Conservation (phyloP, 2,329 filamentous ascomycete genomes). For the Celoporthe dispersa region DNA sequence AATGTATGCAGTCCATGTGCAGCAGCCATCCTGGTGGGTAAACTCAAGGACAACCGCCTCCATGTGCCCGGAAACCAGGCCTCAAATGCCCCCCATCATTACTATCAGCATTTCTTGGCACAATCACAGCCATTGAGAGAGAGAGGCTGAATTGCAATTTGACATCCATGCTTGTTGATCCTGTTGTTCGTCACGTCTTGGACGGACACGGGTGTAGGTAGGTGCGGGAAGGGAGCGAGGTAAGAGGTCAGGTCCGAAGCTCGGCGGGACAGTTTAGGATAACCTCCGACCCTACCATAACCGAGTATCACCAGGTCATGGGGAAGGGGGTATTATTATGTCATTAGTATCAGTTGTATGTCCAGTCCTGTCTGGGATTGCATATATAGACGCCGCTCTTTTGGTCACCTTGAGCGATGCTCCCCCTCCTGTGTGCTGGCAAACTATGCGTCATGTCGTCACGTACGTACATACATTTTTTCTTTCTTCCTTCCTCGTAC, state of each 20-base stretch:
- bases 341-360: conserved; percentile 29
- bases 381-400: conserved; percentile 11
- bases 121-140: conserved; percentile 81
- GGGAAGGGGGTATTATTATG: conserved; percentile 23
- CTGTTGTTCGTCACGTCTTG: not conserved
- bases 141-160: conserved; percentile 92
- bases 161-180: conserved; percentile 87
- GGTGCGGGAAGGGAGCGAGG: not conserved
- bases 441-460: conserved; percentile 22
- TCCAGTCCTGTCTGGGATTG: conserved; percentile 17
- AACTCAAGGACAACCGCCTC: conserved; percentile 23
- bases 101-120: conserved; percentile 99
- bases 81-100: conserved; percentile 43
- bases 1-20: conserved; percentile 43
- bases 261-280: not conserved
- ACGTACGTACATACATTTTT: conserved; percentile 26
- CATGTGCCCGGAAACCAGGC: conserved; percentile 31
- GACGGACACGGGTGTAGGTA: not conserved
- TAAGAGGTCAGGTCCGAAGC: not conserved
- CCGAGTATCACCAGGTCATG: not conserved
- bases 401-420: conserved; percentile 8
- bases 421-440: conserved; percentile 14
- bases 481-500: conserved; percentile 10
- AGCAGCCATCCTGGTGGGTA: conserved; percentile 31
- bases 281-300: not conserved